Base-by-base conservation (phyloP, 2,329 filamentous ascomycete species). In the Paraphaeosphaeria minitans region DNA sequence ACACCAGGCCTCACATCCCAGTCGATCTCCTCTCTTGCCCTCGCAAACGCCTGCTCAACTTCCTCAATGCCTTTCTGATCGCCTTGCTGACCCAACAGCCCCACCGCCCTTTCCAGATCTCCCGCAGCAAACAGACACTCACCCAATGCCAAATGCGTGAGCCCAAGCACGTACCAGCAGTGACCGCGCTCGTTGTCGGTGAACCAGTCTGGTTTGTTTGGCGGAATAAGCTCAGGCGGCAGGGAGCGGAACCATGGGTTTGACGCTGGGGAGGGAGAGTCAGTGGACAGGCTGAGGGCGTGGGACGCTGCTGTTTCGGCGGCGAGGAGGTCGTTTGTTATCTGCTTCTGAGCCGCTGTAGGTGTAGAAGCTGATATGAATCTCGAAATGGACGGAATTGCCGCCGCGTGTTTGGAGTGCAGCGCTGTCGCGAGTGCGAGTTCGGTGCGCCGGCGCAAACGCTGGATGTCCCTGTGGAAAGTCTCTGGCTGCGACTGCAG, bases 91-190 rank as follows among this genome's bases (percentile, higher is more conserved):
- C 47, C 37, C 43, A 55, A 64, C 46, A 72, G 46, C 16, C 64
- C 61, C 46, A 65, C 10, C 51, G 71, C 71, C 7, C 74, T 60
- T 55, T 76, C 74, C 55, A 74, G 60, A 51, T 73, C 73, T 0
- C 73, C 74, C 2, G 71, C 72, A 4, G 70, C 74, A 45, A 75
- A 76, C 31, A 76, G 43, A 41, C 61, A 65, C 57, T 76, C 73
- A 0, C 66, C 66, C 24, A 75, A n/a, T 9, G 59, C 60, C 39
- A 64, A 64, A 43, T 76, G 74, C 14, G 69, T 66, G n/a, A 65
- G 60, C 0, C 72, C 74, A 0, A 67, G 55, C 22, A 54, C 68
- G 54, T 67, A 73, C 73, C 74, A 76, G 3, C 67, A 65, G 52
- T 67, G 61, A 3, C 67, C 73, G 14, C 62, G 55, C 61, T 75